Evolutionary conservation across 331 rosid species (phyloP).

Genomic region (Telfairia occidentalis): DNA sequence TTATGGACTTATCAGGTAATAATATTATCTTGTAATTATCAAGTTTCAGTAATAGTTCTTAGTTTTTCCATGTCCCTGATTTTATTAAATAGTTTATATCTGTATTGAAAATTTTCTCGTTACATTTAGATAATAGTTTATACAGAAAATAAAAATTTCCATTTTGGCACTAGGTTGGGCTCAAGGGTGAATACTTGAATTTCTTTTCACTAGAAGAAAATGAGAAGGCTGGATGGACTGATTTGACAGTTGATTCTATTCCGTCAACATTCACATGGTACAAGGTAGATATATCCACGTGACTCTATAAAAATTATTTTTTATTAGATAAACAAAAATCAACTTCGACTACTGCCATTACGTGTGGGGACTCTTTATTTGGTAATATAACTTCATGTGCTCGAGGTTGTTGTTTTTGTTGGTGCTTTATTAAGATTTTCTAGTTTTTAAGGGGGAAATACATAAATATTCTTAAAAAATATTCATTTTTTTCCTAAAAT

Average conservation of each 20-base stretch:
- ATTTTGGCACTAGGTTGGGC: conserved; percentile 66
- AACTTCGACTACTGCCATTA: neutral
- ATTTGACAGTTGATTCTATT: conserved; percentile 37
- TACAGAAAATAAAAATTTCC: neutral
- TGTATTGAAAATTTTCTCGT: neutral
- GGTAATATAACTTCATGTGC: too few relatives aligned
- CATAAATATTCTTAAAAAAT: too few relatives aligned
- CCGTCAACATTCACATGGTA: conserved; percentile 81
- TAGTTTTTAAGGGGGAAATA: too few relatives aligned
- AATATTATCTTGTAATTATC: neutral
- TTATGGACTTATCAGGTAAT: conserved; percentile 90
- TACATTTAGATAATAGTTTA: neutral
- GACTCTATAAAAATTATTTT: conserved; percentile 10
- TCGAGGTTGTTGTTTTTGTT: too few relatives aligned
- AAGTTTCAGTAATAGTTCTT: neutral
- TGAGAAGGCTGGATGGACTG: conserved; percentile 56
- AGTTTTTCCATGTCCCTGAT: neutral
- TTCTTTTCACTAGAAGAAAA: conserved; percentile 40
- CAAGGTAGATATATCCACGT: conserved; percentile 47
- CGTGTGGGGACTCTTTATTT: neutral
- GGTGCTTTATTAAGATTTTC: too few relatives aligned
- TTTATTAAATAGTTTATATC: neutral
- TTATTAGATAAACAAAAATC: neutral
- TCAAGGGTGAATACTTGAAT: conserved; percentile 58
- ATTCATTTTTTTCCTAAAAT: too few relatives aligned